A percentile compares a stretch with the other conserved stretches of the same genome.
Evolutionary conservation across 805 yeast genomes (phyloP).

Genomic region (Zygosaccharomyces pseudorouxii): DNA sequence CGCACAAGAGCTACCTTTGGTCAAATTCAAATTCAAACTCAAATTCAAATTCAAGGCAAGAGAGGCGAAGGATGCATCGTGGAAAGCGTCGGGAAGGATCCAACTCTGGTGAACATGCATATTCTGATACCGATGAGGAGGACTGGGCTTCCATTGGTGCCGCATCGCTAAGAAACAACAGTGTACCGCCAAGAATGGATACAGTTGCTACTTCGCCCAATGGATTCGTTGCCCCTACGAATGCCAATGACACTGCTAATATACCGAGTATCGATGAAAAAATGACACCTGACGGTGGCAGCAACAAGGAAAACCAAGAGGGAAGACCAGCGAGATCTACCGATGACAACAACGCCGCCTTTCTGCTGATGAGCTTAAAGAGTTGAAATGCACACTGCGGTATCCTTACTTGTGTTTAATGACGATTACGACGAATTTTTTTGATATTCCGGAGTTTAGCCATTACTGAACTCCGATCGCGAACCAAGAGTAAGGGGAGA

Average conservation of each 20-base stretch:
- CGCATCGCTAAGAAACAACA: constrained; percentile 46
- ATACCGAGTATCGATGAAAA: constrained; percentile 10
- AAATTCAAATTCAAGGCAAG: constrained; percentile 2
- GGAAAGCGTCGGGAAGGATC: neutral
- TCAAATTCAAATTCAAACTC: constrained; percentile 4
- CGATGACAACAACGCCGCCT: constrained; percentile 30
- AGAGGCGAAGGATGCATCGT: neutral
- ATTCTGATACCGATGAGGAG: constrained; percentile 88
- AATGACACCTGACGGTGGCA: constrained; percentile 12
- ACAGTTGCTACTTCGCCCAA: constrained; percentile 18
- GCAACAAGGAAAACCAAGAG: constrained; percentile 1
- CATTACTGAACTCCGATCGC: too few relatives aligned
- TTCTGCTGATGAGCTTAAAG: constrained; percentile 31
- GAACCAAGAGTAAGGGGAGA: too few relatives aligned
- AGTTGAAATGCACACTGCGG: constrained; percentile 14
- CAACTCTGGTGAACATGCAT: constrained; percentile 11
- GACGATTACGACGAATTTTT: neutral
- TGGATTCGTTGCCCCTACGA: constrained; percentile 15
- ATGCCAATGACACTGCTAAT: constrained; percentile 6
- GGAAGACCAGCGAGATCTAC: constrained; percentile 7
- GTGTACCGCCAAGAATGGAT: constrained; percentile 16
- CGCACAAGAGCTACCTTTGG: constrained; percentile 19
- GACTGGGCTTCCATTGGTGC: constrained; percentile 95
- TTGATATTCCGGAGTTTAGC: neutral
- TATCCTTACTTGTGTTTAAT: too few relatives aligned